Conservation (phyloP, 2,329 filamentous ascomycete species). For the Cladorrhinum sp. region DNA sequence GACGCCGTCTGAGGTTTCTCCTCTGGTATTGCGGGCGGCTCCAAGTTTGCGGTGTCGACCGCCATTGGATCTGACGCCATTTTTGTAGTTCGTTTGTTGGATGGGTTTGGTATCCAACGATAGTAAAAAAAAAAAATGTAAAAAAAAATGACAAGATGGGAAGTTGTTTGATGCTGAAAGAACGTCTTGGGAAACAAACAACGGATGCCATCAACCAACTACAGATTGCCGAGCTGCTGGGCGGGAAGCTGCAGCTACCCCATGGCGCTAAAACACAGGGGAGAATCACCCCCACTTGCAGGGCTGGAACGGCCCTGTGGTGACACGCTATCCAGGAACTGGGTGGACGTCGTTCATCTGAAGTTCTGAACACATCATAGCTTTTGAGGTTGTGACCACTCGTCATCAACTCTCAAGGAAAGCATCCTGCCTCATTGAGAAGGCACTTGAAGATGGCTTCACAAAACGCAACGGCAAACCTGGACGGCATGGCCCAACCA, state of each 20-base stretch:
- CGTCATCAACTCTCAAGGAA: neutral
- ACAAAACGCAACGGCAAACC: constrained; percentile 3
- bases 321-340: neutral
- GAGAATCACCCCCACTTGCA: neutral
- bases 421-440: too few relatives aligned
- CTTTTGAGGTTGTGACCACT: neutral
- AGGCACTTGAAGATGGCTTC: constrained; percentile 16
- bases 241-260: neutral
- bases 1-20: neutral
- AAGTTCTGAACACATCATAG: neutral
- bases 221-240: neutral
- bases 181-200: neutral
- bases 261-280: neutral
- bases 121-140: neutral
- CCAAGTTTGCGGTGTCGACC: constrained; percentile 23
- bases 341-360: neutral
- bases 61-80: constrained; percentile 28
- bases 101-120: neutral
- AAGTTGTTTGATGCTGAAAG: neutral
- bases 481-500: constrained; percentile 6
- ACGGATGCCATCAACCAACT: neutral
- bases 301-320: neutral
- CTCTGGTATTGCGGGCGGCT: constrained; percentile 19
- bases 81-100: neutral
- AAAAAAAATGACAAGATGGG: neutral